These are phyloP conservation scores for Hyparrhenia diplandra DNA, from an alignment of 176 grass and related monocot genomes.

Conservation along the genomic window DNA sequence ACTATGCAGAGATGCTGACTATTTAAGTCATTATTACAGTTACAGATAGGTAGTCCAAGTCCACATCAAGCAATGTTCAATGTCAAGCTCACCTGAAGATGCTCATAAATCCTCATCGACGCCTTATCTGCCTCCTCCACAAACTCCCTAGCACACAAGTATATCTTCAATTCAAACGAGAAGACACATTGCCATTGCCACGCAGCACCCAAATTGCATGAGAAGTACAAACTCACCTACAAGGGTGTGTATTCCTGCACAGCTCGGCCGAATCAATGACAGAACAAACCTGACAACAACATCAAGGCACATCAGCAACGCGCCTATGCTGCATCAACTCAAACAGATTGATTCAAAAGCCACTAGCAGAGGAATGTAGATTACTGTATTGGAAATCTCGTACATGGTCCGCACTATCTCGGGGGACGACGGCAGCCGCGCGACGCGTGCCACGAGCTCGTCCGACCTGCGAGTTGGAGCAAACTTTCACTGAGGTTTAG, in stretches of 20 bases:
- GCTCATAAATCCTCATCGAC: slow-evolving; percentile 75
- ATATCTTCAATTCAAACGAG: background rate
- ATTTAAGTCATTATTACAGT: background rate
- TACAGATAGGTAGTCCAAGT: background rate
- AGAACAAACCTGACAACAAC: slow-evolving; percentile 58
- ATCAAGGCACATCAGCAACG: background rate
- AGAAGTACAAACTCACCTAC: slow-evolving; percentile 39
- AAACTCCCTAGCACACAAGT: slow-evolving; percentile 57
- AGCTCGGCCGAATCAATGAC: slow-evolving; percentile 96
- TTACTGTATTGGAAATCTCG: slow-evolving; percentile 89
- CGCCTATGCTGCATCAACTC: background rate
- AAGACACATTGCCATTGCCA: background rate
- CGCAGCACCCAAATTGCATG: background rate
- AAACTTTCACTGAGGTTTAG: background rate
- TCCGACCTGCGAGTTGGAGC: slow-evolving; percentile 50
- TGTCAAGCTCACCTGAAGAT: slow-evolving; percentile 63
- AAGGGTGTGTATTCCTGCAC: slow-evolving; percentile 81
- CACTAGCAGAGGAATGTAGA: background rate
- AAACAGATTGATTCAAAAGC: background rate
- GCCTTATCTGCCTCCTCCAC: slow-evolving; percentile 89
- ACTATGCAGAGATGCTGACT: background rate
- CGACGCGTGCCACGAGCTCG: slow-evolving; percentile 63
- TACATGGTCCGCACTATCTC: slow-evolving; percentile 84
- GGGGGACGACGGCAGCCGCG: slow-evolving; percentile 47
- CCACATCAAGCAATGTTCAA: background rate